Conservation (phyloP, 2,329 filamentous ascomycete genomes). For the Bertia moriformis region DNA sequence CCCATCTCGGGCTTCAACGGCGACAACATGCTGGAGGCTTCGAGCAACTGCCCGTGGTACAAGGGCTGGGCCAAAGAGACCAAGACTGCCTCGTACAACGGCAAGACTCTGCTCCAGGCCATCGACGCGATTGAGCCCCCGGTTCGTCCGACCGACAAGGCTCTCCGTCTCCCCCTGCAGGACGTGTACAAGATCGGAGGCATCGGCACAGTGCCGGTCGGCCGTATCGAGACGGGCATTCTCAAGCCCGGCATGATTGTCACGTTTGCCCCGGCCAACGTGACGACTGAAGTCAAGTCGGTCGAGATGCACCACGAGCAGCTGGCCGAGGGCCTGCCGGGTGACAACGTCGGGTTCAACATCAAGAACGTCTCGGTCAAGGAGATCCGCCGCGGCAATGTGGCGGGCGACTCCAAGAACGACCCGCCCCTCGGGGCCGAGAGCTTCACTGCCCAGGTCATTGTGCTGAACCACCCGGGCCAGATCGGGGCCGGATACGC, state of each 20-base stretch:
- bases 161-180: constrained; percentile 98
- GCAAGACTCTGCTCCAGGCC: constrained; percentile 98
- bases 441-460: constrained; percentile 99
- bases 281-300: constrained; percentile 99
- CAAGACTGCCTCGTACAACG: constrained; percentile 70
- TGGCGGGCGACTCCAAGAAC: constrained; percentile 99
- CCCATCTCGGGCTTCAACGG: constrained; percentile 99
- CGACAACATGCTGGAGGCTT: constrained; percentile 94
- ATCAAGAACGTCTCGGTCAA: constrained; percentile 99
- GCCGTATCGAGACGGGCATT: constrained; percentile 98
- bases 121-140: constrained; percentile 92
- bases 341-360: constrained; percentile 99
- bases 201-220: constrained; percentile 99
- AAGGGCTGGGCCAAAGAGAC: constrained; percentile 99
- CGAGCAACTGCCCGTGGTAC: constrained; percentile 98
- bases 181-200: constrained; percentile 99
- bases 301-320: constrained; percentile 99
- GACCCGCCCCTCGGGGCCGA: constrained; percentile 80
- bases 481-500: constrained; percentile 99
- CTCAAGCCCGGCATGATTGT: constrained; percentile 89
- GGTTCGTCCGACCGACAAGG: constrained; percentile 92
- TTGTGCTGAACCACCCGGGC: constrained; percentile 99
- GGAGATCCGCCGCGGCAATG: constrained; percentile 99
- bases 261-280: constrained; percentile 94
- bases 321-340: constrained; percentile 83